Base-by-base conservation (phyloP, 768 basidiomycete genomes). In the Floccularia luteovirens region DNA sequence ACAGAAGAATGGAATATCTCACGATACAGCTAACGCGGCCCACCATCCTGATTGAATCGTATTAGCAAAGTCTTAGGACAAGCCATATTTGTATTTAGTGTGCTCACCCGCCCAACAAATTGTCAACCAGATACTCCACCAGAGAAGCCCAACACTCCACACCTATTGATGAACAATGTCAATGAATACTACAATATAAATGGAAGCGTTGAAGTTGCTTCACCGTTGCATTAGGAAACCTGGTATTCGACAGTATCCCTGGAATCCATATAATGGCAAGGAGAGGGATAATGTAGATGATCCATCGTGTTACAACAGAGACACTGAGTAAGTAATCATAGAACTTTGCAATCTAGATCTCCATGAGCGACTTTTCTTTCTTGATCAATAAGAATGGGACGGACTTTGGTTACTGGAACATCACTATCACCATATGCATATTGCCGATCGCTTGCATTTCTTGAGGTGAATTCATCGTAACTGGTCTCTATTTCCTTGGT, bases 51-150 rank as follows among this genome's bases (percentile, higher is more conserved):
- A n/a, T 31, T 27, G 21, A 23, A 45, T 43, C 39, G 20, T 43
- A 21, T 22, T 25, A 27, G 25, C 24, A 21, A 43, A 20, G 23
- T 4, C 24, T 40, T 30, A 38, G 17, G 5, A 36, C 24, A 39
- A 38, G 22, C 8, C 20, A 21, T 22, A 34, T 24, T 13, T 24
- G 8, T 20, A 32, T 17, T 17, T 8, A 34, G 20, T 7, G 31
- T 4, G 55, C 67, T 32, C 48, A 79, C 82, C 84, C 54, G 59
- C 75, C 90, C 90, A 94, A 3, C 75, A 62, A 23, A 92, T 75
- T 27, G 70, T 75, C 21, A 91, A 61, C 88, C 89, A 94, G 42
- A 90, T 79, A 43, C 81, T 85, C 87, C 87, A 91, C 75, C 77
- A 88, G 4, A 84, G 39, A 33, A 85, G 57, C 41, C 64, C 63